These are phyloP conservation scores for Colletotrichum karsti DNA, from an alignment of 2,329 filamentous ascomycete genomes.

Conservation along the genomic window DNA sequence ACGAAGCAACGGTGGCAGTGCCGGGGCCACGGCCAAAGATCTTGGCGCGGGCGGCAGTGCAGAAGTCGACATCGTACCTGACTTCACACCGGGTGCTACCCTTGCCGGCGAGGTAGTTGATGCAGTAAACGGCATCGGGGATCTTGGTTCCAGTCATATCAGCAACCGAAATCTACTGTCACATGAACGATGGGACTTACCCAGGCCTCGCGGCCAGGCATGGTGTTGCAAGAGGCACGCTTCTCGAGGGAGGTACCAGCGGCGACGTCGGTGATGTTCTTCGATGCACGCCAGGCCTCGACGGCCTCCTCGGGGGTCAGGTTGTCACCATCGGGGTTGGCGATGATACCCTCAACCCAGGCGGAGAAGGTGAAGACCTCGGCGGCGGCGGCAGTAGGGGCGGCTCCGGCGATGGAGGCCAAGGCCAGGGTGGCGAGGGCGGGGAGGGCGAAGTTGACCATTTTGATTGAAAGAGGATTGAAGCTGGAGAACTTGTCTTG, in stretches of 20 bases:
- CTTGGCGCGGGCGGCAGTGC: background rate
- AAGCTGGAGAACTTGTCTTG: background rate
- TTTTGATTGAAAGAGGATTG: background rate
- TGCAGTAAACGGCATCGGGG: constrained; percentile 21
- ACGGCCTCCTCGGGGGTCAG: constrained; percentile 18
- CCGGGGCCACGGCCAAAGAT: background rate
- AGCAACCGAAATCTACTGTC: no score
- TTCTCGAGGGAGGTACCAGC: background rate
- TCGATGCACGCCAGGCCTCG: background rate
- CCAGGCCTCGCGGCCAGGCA: background rate
- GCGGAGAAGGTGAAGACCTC: constrained; percentile 21
- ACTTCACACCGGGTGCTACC: background rate
- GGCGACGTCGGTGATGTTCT: no score
- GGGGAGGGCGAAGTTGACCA: constrained; percentile 17
- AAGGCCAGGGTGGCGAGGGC: background rate
- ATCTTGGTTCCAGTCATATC: background rate
- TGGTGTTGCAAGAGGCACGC: constrained; percentile 6
- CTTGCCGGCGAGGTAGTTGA: constrained; percentile 19
- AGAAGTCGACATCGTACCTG: background rate
- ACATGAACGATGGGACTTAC: background rate
- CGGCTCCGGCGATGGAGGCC: background rate
- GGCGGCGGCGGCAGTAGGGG: background rate
- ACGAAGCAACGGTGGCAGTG: background rate
- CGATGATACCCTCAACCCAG: constrained; percentile 25
- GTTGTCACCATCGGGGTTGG: constrained; percentile 21